phyloP scores from a whole-genome alignment of 148 eudicot species.

The Rhododendron williamsianum region DNA sequence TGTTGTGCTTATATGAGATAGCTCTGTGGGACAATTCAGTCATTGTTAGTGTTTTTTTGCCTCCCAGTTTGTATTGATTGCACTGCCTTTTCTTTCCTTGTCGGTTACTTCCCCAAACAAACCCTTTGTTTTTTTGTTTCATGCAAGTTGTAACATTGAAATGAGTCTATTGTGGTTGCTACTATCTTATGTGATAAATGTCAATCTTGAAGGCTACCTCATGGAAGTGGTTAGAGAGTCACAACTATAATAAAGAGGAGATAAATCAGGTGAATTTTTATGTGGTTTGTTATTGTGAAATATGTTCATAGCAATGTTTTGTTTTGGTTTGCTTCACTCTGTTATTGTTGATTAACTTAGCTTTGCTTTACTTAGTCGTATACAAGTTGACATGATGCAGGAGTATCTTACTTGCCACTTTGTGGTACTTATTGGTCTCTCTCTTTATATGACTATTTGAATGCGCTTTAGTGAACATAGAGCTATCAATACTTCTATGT shows the following conservation, averaged over 20 bases:
- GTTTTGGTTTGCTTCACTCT: background rate
- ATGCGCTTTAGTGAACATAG: background rate
- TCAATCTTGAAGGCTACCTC: constrained; percentile 41
- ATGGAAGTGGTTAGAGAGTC: constrained; percentile 58
- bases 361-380: background rate
- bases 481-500: background rate
- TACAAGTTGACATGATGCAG: background rate
- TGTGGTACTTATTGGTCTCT: background rate
- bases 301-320: background rate
- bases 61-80: background rate
- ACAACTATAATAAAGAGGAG: constrained; percentile 83
- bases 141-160: background rate
- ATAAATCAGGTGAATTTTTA: constrained; percentile 71
- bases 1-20: background rate
- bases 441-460: background rate
- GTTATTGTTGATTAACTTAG: background rate
- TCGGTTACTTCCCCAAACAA: background rate
- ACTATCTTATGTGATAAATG: background rate
- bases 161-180: background rate
- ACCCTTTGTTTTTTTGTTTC: background rate
- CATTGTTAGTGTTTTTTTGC: background rate
- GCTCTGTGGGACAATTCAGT: background rate
- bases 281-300: background rate
- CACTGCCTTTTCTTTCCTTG: background rate
- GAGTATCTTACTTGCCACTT: background rate